Conservation (phyloP, 768 basidiomycete species). For the Panus rudis region DNA sequence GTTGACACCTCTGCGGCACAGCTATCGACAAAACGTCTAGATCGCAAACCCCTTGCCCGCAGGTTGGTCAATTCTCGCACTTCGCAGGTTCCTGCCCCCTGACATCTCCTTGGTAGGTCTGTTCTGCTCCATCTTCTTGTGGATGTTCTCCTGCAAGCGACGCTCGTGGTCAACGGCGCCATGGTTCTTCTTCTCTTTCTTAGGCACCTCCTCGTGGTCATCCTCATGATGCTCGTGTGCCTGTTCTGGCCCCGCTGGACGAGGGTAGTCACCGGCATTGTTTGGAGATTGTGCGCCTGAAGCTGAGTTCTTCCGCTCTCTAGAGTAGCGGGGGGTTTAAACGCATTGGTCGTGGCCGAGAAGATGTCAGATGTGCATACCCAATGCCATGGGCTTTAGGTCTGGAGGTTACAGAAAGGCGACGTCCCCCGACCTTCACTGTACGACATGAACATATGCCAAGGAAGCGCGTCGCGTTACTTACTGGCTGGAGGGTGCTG, state of each 20-base stretch:
- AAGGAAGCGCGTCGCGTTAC: neutral
- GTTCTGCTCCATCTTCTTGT: slow-evolving; percentile 9
- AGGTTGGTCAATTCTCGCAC: slow-evolving; percentile 9
- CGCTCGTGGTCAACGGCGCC: slow-evolving; percentile 8
- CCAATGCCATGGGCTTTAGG: slow-evolving; percentile 6
- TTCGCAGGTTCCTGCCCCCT: neutral
- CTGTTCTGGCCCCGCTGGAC: slow-evolving; percentile 9
- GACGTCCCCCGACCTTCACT: slow-evolving; percentile 13
- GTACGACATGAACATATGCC: neutral
- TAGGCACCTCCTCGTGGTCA: slow-evolving; percentile 9
- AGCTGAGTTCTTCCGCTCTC: slow-evolving; percentile 8
- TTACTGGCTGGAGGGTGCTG: slow-evolving; percentile 13
- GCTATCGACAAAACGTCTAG: neutral
- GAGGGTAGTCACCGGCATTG: slow-evolving; percentile 9
- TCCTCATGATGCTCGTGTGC: slow-evolving; percentile 9
- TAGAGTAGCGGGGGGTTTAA: neutral
- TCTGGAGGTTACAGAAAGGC: slow-evolving; percentile 10
- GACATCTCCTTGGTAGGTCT: slow-evolving; percentile 4
- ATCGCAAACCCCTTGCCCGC: slow-evolving; percentile 1
- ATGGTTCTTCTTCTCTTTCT: slow-evolving; percentile 6
- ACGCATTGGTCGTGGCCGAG: neutral
- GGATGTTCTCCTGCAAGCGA: slow-evolving; percentile 6
- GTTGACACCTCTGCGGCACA: no score
- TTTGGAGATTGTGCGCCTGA: neutral
- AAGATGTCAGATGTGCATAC: slow-evolving; percentile 1